phyloP scores from a whole-genome alignment of 2,329 filamentous ascomycete genomes.

The Magnaporthiopsis rhizophila region DNA sequence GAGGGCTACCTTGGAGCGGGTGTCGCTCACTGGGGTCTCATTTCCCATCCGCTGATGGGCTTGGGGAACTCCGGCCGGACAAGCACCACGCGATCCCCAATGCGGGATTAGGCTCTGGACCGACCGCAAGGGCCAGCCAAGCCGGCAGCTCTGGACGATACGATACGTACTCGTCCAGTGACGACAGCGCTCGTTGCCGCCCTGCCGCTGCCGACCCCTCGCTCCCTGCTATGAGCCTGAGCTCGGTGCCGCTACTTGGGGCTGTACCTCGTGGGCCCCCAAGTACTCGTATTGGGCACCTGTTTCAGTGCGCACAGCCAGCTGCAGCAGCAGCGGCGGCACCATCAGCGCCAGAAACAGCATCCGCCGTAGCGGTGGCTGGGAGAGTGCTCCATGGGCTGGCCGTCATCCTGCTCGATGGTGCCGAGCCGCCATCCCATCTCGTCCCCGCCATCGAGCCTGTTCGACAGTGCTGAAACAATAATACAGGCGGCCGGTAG shows the following conservation, averaged over 20 bases:
- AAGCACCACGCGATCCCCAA: constrained; percentile 4
- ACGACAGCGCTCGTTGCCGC: too few species aligned
- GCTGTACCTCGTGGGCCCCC: too few species aligned
- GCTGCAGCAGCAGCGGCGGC: too few species aligned
- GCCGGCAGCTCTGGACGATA: background rate
- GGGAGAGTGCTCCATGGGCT: background rate
- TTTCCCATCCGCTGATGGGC: background rate
- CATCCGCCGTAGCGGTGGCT: background rate
- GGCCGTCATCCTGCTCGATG: background rate
- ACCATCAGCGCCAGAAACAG: background rate
- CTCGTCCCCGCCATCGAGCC: background rate
- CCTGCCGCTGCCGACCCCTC: background rate
- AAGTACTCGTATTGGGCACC: background rate
- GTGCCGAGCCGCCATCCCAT: constrained; percentile 1
- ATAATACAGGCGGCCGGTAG: background rate
- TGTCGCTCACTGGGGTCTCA: background rate
- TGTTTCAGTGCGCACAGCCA: background rate
- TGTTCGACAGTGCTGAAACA: constrained; percentile 1
- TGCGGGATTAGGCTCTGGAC: constrained; percentile 1
- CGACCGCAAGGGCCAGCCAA: background rate
- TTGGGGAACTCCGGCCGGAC: constrained; percentile 6
- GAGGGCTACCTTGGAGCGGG: background rate
- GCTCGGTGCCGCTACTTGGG: background rate
- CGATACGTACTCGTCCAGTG: background rate
- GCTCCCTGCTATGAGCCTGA: background rate